Evolutionary conservation across 2,329 filamentous ascomycete genomes (phyloP).

Genomic region (Pyrenochaeta sp.): DNA sequence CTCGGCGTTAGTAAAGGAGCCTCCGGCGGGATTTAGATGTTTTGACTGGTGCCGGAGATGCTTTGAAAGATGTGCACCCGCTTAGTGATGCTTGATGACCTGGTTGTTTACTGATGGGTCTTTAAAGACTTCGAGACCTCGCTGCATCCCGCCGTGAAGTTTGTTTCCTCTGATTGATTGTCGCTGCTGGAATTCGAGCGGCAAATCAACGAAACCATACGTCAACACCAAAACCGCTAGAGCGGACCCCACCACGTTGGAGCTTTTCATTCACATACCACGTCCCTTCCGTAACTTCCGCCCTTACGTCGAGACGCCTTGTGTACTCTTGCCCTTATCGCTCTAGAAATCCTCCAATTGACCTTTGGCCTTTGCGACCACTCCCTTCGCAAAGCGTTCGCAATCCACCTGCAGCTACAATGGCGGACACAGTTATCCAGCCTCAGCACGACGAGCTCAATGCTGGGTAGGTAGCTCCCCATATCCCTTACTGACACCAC

Average conservation of each 20-base stretch:
- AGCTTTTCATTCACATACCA: conserved; percentile 43
- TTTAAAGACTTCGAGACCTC: conserved; percentile 29
- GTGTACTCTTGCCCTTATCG: conserved; percentile 11
- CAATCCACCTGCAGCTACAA: conserved; percentile 33
- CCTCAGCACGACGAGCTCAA: conserved; percentile 54
- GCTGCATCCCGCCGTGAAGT: conserved; percentile 21
- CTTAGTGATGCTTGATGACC: conserved; percentile 46
- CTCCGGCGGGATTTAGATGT: conserved; percentile 32
- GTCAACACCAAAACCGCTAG: conserved; percentile 44
- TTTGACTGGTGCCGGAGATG: conserved; percentile 42
- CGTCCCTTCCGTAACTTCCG: conserved; percentile 37
- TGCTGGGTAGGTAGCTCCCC: conserved; percentile 54
- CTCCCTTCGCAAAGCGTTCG: conserved; percentile 29
- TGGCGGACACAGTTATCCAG: conserved; percentile 60
- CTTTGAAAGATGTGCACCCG: conserved; percentile 38
- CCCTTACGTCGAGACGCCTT: conserved; percentile 19
- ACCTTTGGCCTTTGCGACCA: conserved; percentile 28
- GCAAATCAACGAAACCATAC: conserved; percentile 28
- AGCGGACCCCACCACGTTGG: conserved; percentile 46
- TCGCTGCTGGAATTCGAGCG: conserved; percentile 31
- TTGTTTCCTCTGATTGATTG: conserved; percentile 23
- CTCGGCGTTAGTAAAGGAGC: conserved; percentile 42
- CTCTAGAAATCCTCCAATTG: conserved; percentile 30
- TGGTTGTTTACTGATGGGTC: conserved; percentile 28
- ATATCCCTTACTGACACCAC: neutral